Base-by-base conservation (phyloP, 164 flowering plant genomes). In the Buxus sempervirens region DNA sequence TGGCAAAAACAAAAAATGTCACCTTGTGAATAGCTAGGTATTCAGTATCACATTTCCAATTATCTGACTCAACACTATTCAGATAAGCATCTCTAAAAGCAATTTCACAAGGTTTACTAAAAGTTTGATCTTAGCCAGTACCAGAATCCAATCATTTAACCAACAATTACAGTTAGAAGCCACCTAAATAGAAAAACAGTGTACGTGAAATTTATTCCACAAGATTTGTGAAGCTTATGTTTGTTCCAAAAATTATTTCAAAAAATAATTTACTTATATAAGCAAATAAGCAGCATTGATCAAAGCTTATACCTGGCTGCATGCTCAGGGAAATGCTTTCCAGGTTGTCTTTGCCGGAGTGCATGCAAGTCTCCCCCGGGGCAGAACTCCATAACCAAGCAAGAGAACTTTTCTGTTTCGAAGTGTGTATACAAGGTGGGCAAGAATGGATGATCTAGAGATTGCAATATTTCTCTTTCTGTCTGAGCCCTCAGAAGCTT, bases 281-380 rank as follows among this genome's bases (percentile, higher is more conserved):
- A 45, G 13, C 27, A 36, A 28, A 28, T 38, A 41, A n/a, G 48
- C 23, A 22, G 36, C 21, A 63, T 0, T 28, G 36, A 60, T 45
- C 48, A 62, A 55, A 24, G 58, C 66, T 32, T 13, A 70, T 59
- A 92, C 97, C 96, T 84, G 59, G 94, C 96, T 55, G 94, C 94
- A 69, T 90, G 87, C 78, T 92, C 97, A 5, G 94, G 71, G 57
- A 92, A 92, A 73, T 64, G 82, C 75, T 90, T 92, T 64, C 93
- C 90, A 18, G 86, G 96, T 72, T 92, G 97, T 78, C 81, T 82
- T 77, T 90, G 97, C 63, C 96, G 74, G 27, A 92, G 88, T 0
- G 87, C 84, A 77, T 92, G 97, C 66, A 92, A 72, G 67, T 92
- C 97, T 58, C 97, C 97, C 6, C 97, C 97, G 27, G 93, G 90